phyloP scores from a whole-genome alignment of 495 filamentous ascomycete species.

The Hamigera avellanea region DNA sequence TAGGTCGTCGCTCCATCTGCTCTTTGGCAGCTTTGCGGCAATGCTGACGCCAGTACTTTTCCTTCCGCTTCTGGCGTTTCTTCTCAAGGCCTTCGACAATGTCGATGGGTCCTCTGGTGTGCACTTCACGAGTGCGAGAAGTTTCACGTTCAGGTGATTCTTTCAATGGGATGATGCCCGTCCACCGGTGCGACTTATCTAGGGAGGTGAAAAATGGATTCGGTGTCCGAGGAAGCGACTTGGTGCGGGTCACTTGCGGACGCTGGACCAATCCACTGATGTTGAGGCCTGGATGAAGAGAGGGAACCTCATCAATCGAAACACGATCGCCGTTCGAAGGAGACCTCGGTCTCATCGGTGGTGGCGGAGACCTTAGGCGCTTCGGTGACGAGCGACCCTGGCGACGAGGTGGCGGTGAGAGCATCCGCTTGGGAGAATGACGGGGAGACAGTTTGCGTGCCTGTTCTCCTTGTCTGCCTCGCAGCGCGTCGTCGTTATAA shows the following conservation, averaged over 20 bases:
- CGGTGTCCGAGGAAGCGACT: slow-evolving; percentile 64
- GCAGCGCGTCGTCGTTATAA: slow-evolving; percentile 22
- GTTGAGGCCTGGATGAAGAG: slow-evolving; percentile 22
- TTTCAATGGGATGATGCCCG: slow-evolving; percentile 17
- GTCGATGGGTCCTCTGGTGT: slow-evolving; percentile 79
- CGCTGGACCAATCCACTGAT: slow-evolving; percentile 53
- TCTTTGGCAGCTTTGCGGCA: slow-evolving; percentile 55
- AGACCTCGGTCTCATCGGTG: slow-evolving; percentile 22
- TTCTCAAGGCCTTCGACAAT: slow-evolving; percentile 94
- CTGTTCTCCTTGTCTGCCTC: slow-evolving; percentile 20
- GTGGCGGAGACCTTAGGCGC: slow-evolving; percentile 52
- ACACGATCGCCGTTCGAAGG: slow-evolving; percentile 19
- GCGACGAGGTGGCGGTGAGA: slow-evolving; percentile 52
- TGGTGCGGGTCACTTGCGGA: slow-evolving; percentile 54
- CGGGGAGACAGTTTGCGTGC: slow-evolving; percentile 20
- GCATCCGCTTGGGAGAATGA: slow-evolving; percentile 33
- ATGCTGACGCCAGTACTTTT: slow-evolving; percentile 80
- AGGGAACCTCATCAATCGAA: slow-evolving; percentile 15
- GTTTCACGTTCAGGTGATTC: slow-evolving; percentile 26
- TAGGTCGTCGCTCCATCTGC: slow-evolving; percentile 43
- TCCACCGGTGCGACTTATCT: slow-evolving; percentile 25
- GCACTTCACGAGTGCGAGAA: slow-evolving; percentile 34
- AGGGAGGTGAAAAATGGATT: slow-evolving; percentile 50
- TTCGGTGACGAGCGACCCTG: slow-evolving; percentile 58
- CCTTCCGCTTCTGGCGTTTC: slow-evolving; percentile 80